phyloP scores from a whole-genome alignment of 192 early-diverging fungal genomes.

The Podila verticillata region DNA sequence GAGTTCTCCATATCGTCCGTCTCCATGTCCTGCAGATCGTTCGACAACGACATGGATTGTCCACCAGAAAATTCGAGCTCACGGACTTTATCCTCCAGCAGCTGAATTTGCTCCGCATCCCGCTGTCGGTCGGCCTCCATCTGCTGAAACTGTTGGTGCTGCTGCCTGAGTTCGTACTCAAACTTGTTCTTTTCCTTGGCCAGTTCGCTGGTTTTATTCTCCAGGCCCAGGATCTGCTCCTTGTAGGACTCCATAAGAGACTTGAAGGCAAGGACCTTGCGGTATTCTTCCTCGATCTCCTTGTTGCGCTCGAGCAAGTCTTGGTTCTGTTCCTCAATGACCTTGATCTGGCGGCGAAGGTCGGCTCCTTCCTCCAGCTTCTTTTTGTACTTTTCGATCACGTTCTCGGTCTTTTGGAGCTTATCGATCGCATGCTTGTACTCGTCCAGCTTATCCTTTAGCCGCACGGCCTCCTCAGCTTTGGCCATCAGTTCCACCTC shows the following conservation, averaged over 20 bases:
- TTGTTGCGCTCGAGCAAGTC: conserved; percentile 75
- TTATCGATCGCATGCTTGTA: conserved; percentile 91
- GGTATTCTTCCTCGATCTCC: conserved; percentile 89
- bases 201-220: conserved; percentile 73
- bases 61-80: conserved; percentile 82
- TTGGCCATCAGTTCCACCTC: conserved; percentile 65
- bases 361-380: conserved; percentile 91
- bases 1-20: conserved; percentile 41
- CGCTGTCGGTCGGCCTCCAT: conserved; percentile 69
- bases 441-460: conserved; percentile 94
- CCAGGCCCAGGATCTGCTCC: conserved; percentile 80
- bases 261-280: conserved; percentile 79
- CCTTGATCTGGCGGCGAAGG: conserved; percentile 80
- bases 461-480: conserved; percentile 73
- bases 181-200: conserved; percentile 76
- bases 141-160: conserved; percentile 67
- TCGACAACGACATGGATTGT: conserved; percentile 21
- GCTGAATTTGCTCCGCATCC: conserved; percentile 80
- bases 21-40: conserved; percentile 30
- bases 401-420: conserved; percentile 91
- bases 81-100: conserved; percentile 81
- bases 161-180: conserved; percentile 74
- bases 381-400: conserved; percentile 97
- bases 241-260: conserved; percentile 90
- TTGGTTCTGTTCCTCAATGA: conserved; percentile 80